Evolutionary conservation across 2,329 filamentous ascomycete genomes (phyloP), one percentile per base, ranked within the genome.

Genomic region (Fusarium heterosporum): DNA sequence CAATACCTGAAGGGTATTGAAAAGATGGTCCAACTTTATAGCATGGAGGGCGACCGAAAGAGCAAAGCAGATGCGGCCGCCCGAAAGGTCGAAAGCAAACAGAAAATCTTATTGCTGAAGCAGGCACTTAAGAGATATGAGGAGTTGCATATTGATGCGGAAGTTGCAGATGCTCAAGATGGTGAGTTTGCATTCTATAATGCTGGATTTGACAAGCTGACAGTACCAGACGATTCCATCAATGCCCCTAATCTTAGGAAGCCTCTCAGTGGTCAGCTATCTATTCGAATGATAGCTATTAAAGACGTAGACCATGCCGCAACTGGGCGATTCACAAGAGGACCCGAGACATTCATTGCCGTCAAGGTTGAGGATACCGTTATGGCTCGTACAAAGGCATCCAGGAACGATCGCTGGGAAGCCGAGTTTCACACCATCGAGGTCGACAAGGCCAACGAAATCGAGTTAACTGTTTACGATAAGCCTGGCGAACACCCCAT

Each of bases 1-100:
- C 96, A 99, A 80, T 99, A 99, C 80, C 93, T 98, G 70, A 96
- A 97, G 75, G 96, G 96, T 64, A 96, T 99, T 72, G 96, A 99
- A 80, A 99, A 99, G 83, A 98, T 99, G 96, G 93, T 97, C 45
- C 93, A 96, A 77, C 84, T 99, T 34, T 99, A 99, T 77, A 90
- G 96, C 76, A 96, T 98, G 86, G 96, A 98, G 78, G 95, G 96
- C 29, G 96, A 99, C 77, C 90, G 94, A 72, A 97, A 97, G 84
- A 98, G 95, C 81, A 93, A 91, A 77, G 89, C 92, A 58, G 96
- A 99, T 78, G 96, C 96, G 40, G 93, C 97, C 72, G 92, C 90
- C 48, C 89, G 93, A 75, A 88, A 92, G 58, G 90, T 97, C 63
- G 96, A 99, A 81, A 98, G 95, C 81, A 97, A 94, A 78, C 95